Evolutionary conservation across 345 rosid species (phyloP).

Genomic region (Anastatica hierochuntica): DNA sequence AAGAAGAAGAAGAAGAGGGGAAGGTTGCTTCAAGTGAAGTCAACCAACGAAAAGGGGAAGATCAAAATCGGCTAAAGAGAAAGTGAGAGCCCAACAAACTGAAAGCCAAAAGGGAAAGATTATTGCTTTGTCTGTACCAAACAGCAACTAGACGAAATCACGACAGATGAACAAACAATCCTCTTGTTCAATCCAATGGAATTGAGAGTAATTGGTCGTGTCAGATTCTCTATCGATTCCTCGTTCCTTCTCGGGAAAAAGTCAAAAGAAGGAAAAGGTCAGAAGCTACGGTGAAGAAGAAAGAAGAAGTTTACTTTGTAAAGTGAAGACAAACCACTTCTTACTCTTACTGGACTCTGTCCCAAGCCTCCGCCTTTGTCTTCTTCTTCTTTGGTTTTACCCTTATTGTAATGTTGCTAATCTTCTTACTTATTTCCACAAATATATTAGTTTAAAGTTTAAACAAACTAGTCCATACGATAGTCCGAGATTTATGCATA

Average conservation of each 20-base stretch:
- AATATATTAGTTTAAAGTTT: no score
- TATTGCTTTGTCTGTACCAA: conserved; percentile 10
- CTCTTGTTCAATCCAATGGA: not conserved
- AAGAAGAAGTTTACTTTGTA: not conserved
- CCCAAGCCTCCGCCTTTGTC: no score
- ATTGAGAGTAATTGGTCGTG: not conserved
- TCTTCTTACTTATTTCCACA: no score
- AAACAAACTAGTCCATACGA: not conserved
- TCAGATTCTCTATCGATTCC: conserved; percentile 13
- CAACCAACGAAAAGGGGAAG: conserved; percentile 24
- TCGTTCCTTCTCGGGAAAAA: not conserved
- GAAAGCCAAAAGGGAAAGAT: not conserved
- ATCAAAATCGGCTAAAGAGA: conserved; percentile 30
- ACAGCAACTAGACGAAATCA: conserved; percentile 7
- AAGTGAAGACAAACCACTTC: no score
- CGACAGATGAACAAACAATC: conserved; percentile 13
- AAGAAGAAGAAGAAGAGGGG: not conserved
- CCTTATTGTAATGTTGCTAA: not conserved
- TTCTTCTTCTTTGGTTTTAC: not conserved
- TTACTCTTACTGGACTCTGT: not conserved
- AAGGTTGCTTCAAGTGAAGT: conserved; percentile 73
- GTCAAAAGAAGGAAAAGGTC: not conserved
- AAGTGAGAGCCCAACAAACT: conserved; percentile 78
- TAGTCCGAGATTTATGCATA: not conserved
- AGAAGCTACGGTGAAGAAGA: not conserved